These are phyloP conservation scores for Sesbania bispinosa DNA, from an alignment of 306 rosid species.

Conservation along the genomic window DNA sequence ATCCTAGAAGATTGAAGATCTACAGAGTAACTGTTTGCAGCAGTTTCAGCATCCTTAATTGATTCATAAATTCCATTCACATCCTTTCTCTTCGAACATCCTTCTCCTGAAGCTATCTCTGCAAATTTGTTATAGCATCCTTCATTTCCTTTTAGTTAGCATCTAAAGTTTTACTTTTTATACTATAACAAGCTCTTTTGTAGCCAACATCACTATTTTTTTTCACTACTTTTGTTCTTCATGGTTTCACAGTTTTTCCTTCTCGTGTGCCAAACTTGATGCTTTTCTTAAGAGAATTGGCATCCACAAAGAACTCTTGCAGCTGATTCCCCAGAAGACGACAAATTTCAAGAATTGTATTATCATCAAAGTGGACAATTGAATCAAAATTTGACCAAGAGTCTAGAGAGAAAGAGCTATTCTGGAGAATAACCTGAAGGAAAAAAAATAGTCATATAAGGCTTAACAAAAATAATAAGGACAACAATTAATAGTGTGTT, in stretches of 20 bases:
- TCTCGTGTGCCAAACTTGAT: constrained; percentile 51
- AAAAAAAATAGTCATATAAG: not conserved
- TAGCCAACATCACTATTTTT: constrained; percentile 58
- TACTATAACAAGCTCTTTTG: constrained; percentile 52
- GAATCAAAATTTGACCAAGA: constrained; percentile 49
- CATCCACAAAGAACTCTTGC: constrained; percentile 48
- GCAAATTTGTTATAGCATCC: constrained; percentile 59
- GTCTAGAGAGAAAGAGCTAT: constrained; percentile 29
- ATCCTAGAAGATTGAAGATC: constrained; percentile 69
- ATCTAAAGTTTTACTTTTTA: constrained; percentile 59
- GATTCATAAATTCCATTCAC: constrained; percentile 80
- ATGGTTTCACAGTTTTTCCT: constrained; percentile 47
- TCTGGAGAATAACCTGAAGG: constrained; percentile 43
- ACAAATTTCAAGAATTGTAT: constrained; percentile 32
- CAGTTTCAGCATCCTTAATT: constrained; percentile 84
- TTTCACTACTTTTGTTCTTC: constrained; percentile 55
- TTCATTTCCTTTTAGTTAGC: constrained; percentile 73
- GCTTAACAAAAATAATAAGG: constrained; percentile 2
- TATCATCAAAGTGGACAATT: constrained; percentile 41
- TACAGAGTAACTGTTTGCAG: constrained; percentile 46
- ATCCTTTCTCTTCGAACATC: constrained; percentile 78
- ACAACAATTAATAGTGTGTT: too few species aligned
- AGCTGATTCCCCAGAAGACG: constrained; percentile 48
- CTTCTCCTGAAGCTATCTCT: constrained; percentile 91
- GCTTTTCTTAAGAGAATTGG: constrained; percentile 53